These are phyloP conservation scores for Hortiboletus flavorubellus DNA, from an alignment of 768 basidiomycete species.

Conservation along the genomic window DNA sequence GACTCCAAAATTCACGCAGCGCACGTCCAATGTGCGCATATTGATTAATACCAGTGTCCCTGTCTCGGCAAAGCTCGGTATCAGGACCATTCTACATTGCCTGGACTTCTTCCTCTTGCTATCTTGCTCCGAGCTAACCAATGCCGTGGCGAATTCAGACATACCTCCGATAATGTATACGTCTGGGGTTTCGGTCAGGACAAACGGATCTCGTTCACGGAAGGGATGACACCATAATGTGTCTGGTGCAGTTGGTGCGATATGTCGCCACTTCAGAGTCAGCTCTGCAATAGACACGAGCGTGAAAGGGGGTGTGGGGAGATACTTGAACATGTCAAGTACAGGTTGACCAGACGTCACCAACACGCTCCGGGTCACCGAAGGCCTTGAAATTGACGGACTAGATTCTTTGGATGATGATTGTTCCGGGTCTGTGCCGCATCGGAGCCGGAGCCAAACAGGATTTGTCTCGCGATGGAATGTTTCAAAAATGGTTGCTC, in stretches of 20 bases:
- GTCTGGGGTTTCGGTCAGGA: slow-evolving; percentile 81
- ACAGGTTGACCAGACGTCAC: slow-evolving; percentile 91
- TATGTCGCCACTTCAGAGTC: slow-evolving; percentile 90
- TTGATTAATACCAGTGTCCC: slow-evolving; percentile 81
- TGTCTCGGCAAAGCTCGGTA: slow-evolving; percentile 78
- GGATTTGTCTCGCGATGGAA: slow-evolving; percentile 89
- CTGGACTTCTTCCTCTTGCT: slow-evolving; percentile 26
- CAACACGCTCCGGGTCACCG: slow-evolving; percentile 57
- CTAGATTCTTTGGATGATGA: slow-evolving; percentile 1
- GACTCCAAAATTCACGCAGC: slow-evolving; percentile 54
- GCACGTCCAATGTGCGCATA: slow-evolving; percentile 69
- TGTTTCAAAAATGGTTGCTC: slow-evolving; percentile 49
- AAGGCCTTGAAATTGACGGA: slow-evolving; percentile 11
- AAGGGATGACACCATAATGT: slow-evolving; percentile 99
- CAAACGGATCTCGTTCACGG: slow-evolving; percentile 82
- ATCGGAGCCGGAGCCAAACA: slow-evolving; percentile 68
- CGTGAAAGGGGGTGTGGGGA: slow-evolving; percentile 68
- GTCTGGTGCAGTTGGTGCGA: slow-evolving; percentile 98
- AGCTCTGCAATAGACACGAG: slow-evolving; percentile 69
- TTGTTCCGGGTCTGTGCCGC: slow-evolving; percentile 36
- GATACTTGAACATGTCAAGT: slow-evolving; percentile 94
- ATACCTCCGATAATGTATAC: slow-evolving; percentile 94
- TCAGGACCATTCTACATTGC: slow-evolving; percentile 68
- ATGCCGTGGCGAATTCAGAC: slow-evolving; percentile 70
- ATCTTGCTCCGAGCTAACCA: slow-evolving; percentile 46